phyloP scores from a whole-genome alignment of 305 asterid species.

The Fraxinus baroniana region DNA sequence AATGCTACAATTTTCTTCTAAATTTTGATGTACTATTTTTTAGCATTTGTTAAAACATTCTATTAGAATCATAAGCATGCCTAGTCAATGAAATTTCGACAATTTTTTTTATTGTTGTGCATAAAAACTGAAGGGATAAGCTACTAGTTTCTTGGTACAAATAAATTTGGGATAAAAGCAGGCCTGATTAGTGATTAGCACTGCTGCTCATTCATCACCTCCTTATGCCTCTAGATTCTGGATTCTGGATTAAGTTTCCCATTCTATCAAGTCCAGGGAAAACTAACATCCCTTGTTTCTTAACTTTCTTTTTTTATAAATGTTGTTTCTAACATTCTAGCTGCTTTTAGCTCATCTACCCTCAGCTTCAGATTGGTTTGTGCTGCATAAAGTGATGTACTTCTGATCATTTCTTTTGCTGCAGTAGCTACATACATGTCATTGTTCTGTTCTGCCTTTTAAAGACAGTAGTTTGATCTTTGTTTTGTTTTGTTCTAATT shows the following conservation, averaged over 20 bases:
- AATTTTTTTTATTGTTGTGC: not conserved
- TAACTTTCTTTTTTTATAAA: not conserved
- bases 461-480: slow-evolving; percentile 14
- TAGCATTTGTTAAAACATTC: slow-evolving; percentile 8
- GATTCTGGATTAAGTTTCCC: not conserved
- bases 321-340: not conserved
- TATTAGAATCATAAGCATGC: not conserved
- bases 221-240: slow-evolving; percentile 20
- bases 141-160: slow-evolving; percentile 2
- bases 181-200: slow-evolving; percentile 7
- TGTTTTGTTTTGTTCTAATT: slow-evolving; percentile 14
- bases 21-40: not conserved
- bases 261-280: not conserved
- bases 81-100: not conserved
- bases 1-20: not conserved
- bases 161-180: not conserved
- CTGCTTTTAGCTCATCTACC: not conserved
- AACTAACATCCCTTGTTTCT: not conserved
- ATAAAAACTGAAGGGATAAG: slow-evolving; percentile 6
- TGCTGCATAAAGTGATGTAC: not conserved
- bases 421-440: not conserved
- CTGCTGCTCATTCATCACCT: slow-evolving; percentile 1
- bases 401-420: not conserved
- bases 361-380: not conserved
- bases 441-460: slow-evolving; percentile 9